These are phyloP conservation scores for Trifolium subterraneum DNA, from an alignment of 306 rosid species.

Conservation along the genomic window DNA sequence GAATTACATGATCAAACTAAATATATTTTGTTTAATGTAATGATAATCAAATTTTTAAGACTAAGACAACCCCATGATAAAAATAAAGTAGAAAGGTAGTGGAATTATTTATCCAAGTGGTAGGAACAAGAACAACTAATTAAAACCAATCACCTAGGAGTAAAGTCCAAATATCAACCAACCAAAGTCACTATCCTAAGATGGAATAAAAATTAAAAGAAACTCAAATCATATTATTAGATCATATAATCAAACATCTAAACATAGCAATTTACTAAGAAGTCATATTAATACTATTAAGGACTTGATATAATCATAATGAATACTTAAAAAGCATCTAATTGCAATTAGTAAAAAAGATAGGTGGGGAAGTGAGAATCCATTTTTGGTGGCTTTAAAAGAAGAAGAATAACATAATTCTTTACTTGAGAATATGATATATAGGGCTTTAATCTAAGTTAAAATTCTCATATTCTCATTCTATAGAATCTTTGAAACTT, in stretches of 20 bases:
- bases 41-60: constrained; percentile 36
- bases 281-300: constrained; percentile 35
- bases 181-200: constrained; percentile 37
- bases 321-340: constrained; percentile 58
- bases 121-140: constrained; percentile 31
- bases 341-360: constrained; percentile 55
- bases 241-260: constrained; percentile 47
- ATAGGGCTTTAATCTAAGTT: constrained; percentile 68
- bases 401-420: constrained; percentile 74
- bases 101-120: constrained; percentile 44
- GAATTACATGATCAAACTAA: constrained; percentile 39
- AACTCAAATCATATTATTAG: constrained; percentile 31
- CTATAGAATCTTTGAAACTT: constrained; percentile 63
- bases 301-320: constrained; percentile 43
- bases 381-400: constrained; percentile 86
- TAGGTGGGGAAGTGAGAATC: constrained; percentile 85
- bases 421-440: constrained; percentile 85
- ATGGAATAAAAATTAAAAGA: constrained; percentile 39
- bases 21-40: constrained; percentile 7
- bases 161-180: constrained; percentile 47
- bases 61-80: constrained; percentile 28
- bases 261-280: constrained; percentile 48
- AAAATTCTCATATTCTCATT: constrained; percentile 80
- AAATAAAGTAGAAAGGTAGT: constrained; percentile 23
- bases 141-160: constrained; percentile 42